Base-by-base conservation (phyloP, 2,329 filamentous ascomycete genomes). In the Stachybotrys chlorohalonatus region DNA sequence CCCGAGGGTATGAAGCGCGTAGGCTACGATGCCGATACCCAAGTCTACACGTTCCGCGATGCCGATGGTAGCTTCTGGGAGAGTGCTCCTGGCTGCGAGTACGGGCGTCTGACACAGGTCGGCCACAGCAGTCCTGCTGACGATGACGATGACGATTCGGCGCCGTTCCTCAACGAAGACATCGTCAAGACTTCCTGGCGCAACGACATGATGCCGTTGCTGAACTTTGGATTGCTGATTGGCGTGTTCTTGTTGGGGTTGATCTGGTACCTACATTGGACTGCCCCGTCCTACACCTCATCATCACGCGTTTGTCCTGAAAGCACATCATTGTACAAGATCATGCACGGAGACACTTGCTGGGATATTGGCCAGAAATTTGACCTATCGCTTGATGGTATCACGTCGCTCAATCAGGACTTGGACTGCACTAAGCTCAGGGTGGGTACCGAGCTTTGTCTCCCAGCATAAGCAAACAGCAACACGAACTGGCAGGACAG, bases 201-300 rank as follows among this genome's bases (percentile, higher is more conserved):
- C 32, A 72, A 74, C 39, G 75, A 79, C 56, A 69, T 79, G 68
- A 74, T 73, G 69, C 77, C 77, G n/a, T 68, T 84, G 58, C 70
- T 84, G 62, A 82, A 82, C 62, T 84, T 83, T 66, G 79, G 78
- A 53, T 65, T 83, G 57, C 64, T 84, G 42, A 71, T 81, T 53
- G 69, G 79, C 5, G 60, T 82, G 15, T 77, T 75, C 56, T 65
- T 84, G 51, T 62, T 83, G 39, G 63, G 74, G 16, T 60, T 83
- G 48, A 74, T 77, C 56, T 80, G 75, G 74, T 75, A 74, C 63
- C 67, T 80, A 16, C 65, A 69, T 55, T 62, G 65, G 54, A 65
- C 64, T 2, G 61, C 69, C 0, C 61, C 62, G 11, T 48, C 59
- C 7, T 62, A 60, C 9, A 56, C 56, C 17, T 53, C 49, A 30